These are phyloP conservation scores for Zygoascus sp. DNA, from an alignment of 1,139 yeast genomes.

Conservation along the genomic window DNA sequence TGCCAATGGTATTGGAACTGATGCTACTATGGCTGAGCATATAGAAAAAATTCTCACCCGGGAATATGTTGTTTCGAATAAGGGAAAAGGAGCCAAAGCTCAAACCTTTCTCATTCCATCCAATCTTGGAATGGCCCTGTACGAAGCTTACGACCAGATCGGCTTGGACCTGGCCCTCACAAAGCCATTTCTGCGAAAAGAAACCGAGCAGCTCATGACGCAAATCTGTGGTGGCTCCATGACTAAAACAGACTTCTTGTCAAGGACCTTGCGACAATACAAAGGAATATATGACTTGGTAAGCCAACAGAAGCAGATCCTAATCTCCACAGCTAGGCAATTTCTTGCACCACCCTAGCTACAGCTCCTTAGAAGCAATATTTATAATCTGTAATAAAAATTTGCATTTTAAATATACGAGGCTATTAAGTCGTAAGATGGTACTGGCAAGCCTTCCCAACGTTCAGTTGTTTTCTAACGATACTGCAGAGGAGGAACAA, in stretches of 20 bases:
- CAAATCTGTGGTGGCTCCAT: conserved; percentile 63
- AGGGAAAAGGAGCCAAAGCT: conserved; percentile 10
- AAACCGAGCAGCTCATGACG: conserved; percentile 63
- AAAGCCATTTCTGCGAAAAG: conserved; percentile 81
- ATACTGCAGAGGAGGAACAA: conserved; percentile 63
- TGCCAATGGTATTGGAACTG: conserved; percentile 96
- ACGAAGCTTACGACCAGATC: conserved; percentile 80
- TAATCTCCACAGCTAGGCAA: conserved; percentile 15
- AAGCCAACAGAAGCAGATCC: conserved; percentile 24
- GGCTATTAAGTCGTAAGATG: not conserved
- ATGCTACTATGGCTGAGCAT: conserved; percentile 98
- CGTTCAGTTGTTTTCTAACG: conserved; percentile 32
- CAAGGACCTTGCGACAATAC: conserved; percentile 56
- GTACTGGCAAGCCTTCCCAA: not conserved
- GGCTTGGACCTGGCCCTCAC: conserved; percentile 72
- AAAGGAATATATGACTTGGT: conserved; percentile 42
- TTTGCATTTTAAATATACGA: no score
- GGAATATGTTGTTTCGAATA: conserved; percentile 54
- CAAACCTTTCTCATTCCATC: conserved; percentile 58
- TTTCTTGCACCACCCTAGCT: conserved; percentile 11
- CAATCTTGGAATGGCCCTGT: conserved; percentile 77
- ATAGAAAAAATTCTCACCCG: conserved; percentile 72
- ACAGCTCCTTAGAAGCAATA: not conserved
- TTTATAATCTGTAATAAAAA: no score
- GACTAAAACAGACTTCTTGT: conserved; percentile 51